Percentiles rank a stretch among this genome's conserved stretches.
Conservation (phyloP, 108 stramenopile genomes). For the Parietichytrium sp. region DNA sequence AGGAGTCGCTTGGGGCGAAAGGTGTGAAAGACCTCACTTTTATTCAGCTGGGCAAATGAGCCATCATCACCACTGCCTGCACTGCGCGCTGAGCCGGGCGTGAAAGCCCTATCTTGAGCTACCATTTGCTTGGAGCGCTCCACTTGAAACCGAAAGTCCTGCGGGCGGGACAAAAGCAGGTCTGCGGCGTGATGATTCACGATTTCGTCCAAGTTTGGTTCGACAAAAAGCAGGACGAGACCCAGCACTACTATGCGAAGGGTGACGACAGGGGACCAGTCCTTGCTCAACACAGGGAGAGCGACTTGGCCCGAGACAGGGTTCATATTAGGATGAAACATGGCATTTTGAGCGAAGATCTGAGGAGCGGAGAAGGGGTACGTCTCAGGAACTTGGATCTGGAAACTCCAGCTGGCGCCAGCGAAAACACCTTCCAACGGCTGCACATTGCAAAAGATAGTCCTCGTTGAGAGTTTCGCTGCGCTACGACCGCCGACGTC, state of each 20-base stretch:
- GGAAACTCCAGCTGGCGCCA: not conserved
- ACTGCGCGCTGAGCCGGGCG: too few species aligned
- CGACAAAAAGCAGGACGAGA: conserved; percentile 16
- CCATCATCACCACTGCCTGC: not conserved
- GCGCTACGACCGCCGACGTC: not conserved
- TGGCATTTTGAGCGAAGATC: not conserved
- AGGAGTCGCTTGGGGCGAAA: not conserved
- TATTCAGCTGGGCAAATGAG: not conserved
- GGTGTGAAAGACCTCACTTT: not conserved
- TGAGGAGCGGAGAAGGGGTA: not conserved
- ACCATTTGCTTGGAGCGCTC: not conserved
- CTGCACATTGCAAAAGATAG: not conserved
- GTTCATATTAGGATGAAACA: conserved; percentile 15
- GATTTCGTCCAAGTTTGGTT: not conserved
- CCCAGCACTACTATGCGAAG: conserved; percentile 2
- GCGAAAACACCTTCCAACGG: not conserved
- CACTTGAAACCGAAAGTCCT: not conserved
- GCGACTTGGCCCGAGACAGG: not conserved
- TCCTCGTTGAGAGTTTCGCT: not conserved
- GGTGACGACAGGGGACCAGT: conserved; percentile 8
- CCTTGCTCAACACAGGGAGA: not conserved
- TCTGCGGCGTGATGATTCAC: not conserved
- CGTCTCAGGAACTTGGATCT: not conserved
- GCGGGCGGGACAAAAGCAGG: not conserved
- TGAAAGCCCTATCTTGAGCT: too few species aligned